Base-by-base conservation (phyloP, 768 basidiomycete genomes). In the Collybiopsis luxurians region DNA sequence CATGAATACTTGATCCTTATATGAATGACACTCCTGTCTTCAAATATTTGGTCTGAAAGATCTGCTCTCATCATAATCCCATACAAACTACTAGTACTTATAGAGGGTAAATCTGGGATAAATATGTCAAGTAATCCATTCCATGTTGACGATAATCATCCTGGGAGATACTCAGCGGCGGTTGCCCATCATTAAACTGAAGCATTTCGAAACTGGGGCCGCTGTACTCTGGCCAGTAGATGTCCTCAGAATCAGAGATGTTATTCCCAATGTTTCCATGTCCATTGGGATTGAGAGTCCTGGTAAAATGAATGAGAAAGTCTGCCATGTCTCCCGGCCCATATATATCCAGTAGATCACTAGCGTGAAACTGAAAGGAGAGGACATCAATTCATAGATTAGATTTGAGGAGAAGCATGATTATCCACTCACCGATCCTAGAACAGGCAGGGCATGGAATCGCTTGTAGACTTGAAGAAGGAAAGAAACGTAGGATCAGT, bases 391-490 rank as follows among this genome's bases (percentile, higher is more conserved):
- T 34, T 6, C 31, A 6, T 9, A 49, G 45, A 47, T 36, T 66
- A 73, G 9, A 70, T 53, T 64, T 59, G 10, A 56, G 10, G 2
- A 72, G 0, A 34, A 1, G 13, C n/a, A 19, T 15, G 59, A 60
- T 57, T 34, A 6, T 30, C 62, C 15, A 38, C 21, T 34, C 13
- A 59, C 71, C 2, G 72, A 61, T n/a, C 73, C 72, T 3, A 74
- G 46, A 24, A 64, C 30, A 19, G 67, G 66, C 0, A 61, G 44
- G 1, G 9, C 2, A 30, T 74, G 72, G 1, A 64, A 43, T 1
- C 71, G 64, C 59, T 69, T 68, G 55, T 34, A 68, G 44, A 67
- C 71, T 74, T 27, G 11, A 34, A 34, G n/a, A n/a, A n/a, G n/a
- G n/a, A n/a, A n/a, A n/a, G n/a, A n/a, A n/a, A n/a, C n/a, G n/a